A percentile compares a stretch with the other conserved stretches of the same genome.
Evolutionary conservation across 2,329 filamentous ascomycete genomes (phyloP).

Genomic region (Graphilbum sp.): DNA sequence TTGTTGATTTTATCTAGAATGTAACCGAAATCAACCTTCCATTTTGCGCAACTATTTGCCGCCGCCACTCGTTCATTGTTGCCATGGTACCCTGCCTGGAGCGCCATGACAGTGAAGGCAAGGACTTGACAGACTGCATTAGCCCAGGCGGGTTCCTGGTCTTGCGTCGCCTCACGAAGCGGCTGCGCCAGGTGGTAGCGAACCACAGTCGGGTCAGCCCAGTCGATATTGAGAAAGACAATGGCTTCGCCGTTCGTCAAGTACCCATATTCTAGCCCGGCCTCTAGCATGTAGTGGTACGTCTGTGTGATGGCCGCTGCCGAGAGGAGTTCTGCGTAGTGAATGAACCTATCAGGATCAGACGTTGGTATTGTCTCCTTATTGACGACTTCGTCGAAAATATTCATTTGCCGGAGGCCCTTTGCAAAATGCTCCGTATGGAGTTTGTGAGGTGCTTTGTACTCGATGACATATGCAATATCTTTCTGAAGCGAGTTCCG

Average conservation of each 20-base stretch:
- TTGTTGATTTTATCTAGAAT: not conserved
- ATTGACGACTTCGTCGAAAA: conserved; percentile 18
- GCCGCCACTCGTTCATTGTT: conserved; percentile 10
- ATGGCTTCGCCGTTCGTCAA: conserved; percentile 25
- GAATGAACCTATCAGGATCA: not conserved
- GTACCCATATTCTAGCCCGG: conserved; percentile 25
- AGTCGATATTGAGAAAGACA: conserved; percentile 22
- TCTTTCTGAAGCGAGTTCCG: conserved; percentile 3
- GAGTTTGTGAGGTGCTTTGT: conserved; percentile 26
- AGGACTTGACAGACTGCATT: conserved; percentile 16
- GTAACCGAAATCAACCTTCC: conserved; percentile 1
- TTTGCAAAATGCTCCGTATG: conserved; percentile 21
- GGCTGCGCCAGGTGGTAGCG: conserved; percentile 18
- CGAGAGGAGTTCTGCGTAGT: conserved; percentile 8
- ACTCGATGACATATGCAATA: conserved; percentile 22
- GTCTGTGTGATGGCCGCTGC: conserved; percentile 28
- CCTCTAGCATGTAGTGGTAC: conserved; percentile 32
- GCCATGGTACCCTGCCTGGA: conserved; percentile 7
- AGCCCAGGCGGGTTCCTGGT: conserved; percentile 10
- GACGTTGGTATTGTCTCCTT: conserved; percentile 12
- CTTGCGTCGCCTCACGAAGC: conserved; percentile 10
- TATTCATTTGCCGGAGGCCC: conserved; percentile 24
- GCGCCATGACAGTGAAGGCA: conserved; percentile 15
- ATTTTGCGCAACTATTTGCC: not conserved
- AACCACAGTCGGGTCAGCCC: conserved; percentile 12